Percentiles rank a stretch among this genome's conserved stretches.
phyloP scores from a whole-genome alignment of 139 green algal species.

The Edaphochlamys debaryana region DNA sequence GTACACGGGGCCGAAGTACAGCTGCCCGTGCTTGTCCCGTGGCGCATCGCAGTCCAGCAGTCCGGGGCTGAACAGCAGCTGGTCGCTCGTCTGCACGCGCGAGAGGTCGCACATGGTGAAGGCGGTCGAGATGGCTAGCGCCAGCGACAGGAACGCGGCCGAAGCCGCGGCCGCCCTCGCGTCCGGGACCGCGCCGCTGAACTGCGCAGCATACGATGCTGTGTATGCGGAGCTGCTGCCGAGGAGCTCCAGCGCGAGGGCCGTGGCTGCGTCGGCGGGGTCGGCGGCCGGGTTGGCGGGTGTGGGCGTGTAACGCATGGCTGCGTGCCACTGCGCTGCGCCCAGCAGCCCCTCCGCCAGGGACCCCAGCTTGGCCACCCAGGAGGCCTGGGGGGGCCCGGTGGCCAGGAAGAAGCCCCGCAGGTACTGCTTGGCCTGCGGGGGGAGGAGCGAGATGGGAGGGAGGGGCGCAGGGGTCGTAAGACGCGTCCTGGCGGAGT shows the following conservation, averaged over 20 bases:
- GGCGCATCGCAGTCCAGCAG: background rate
- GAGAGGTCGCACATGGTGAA: background rate
- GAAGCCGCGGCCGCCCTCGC: background rate
- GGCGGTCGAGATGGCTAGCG: background rate
- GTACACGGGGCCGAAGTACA: background rate
- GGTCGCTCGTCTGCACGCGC: background rate
- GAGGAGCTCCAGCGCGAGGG: background rate
- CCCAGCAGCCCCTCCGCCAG: background rate
- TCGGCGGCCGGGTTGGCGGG: background rate
- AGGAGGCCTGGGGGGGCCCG: background rate
- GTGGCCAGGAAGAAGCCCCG: background rate
- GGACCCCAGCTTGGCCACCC: background rate
- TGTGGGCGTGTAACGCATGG: background rate
- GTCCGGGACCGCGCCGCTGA: background rate
- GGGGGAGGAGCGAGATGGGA: too few relatives aligned
- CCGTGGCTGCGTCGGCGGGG: background rate
- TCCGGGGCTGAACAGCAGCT: conserved; percentile 3
- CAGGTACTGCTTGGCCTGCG: background rate
- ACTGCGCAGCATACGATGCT: too few relatives aligned
- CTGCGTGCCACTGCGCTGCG: conserved; percentile 9
- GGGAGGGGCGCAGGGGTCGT: background rate
- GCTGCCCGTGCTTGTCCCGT: background rate
- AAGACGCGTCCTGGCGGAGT: too few relatives aligned
- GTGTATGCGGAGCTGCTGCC: background rate
- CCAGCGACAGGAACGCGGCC: background rate